phyloP scores from a whole-genome alignment of 164 flowering plant genomes.

The Aristolochia fimbriata region DNA sequence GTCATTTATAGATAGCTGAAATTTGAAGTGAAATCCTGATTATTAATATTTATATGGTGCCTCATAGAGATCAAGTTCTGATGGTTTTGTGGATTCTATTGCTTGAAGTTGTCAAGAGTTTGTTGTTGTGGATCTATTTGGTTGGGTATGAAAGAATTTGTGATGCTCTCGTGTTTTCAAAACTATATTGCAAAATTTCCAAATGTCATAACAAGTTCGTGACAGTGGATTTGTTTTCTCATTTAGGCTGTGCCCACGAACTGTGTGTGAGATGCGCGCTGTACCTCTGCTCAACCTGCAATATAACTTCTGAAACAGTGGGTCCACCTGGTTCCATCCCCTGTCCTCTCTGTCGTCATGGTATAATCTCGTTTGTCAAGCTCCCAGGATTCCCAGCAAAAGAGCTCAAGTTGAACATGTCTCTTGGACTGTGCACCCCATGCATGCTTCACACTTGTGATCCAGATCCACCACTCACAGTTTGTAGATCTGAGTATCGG shows the following conservation, averaged over 20 bases:
- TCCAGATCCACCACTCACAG: constrained; percentile 30
- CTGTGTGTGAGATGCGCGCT: constrained; percentile 86
- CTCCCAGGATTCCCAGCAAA: constrained; percentile 52
- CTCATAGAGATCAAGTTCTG: too few species aligned
- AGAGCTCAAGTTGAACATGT: constrained; percentile 37
- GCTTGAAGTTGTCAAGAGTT: too few species aligned
- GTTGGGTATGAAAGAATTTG: too few species aligned
- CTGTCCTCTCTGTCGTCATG: constrained; percentile 85
- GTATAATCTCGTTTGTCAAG: constrained; percentile 56
- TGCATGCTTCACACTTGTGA: constrained; percentile 79
- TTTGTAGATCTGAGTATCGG: constrained; percentile 42
- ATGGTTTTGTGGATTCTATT: too few species aligned
- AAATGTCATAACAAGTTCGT: background rate
- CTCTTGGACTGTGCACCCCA: constrained; percentile 82
- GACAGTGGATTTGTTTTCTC: background rate
- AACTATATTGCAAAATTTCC: background rate
- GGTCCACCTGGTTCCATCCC: constrained; percentile 85
- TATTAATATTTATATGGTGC: too few species aligned
- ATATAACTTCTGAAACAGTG: constrained; percentile 40
- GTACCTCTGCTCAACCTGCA: constrained; percentile 81
- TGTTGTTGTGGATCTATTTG: too few species aligned
- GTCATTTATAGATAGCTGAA: too few species aligned
- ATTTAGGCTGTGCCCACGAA: constrained; percentile 78
- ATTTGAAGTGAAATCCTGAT: too few species aligned
- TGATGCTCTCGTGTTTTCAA: too few species aligned